These are phyloP conservation scores for Davidsoniella virescens DNA, from an alignment of 2,329 filamentous ascomycete genomes.

Conservation along the genomic window DNA sequence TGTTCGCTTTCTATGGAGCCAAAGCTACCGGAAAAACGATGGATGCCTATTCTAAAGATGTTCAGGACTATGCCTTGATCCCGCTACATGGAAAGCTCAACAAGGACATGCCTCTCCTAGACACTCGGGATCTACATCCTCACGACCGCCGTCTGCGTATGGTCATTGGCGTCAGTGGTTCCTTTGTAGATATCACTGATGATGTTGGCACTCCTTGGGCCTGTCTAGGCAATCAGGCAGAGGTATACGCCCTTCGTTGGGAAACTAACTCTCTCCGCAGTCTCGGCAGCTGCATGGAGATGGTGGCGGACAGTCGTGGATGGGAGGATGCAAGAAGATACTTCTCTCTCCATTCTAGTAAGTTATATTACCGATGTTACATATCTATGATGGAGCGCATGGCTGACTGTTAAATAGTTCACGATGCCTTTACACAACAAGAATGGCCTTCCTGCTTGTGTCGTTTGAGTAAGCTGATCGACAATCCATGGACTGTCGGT, in stretches of 20 bases:
- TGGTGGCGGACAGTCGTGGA: conserved; percentile 62
- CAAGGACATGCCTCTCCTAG: conserved; percentile 25
- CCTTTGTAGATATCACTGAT: conserved; percentile 56
- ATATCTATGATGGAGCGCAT: conserved; percentile 23
- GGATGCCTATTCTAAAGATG: conserved; percentile 71
- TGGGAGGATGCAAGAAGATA: conserved; percentile 52
- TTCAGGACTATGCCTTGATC: conserved; percentile 78
- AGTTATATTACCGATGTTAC: conserved; percentile 16
- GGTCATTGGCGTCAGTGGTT: conserved; percentile 71
- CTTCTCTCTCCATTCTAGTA: conserved; percentile 30
- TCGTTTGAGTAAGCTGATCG: conserved; percentile 57
- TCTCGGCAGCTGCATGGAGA: conserved; percentile 61
- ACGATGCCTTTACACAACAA: conserved; percentile 15
- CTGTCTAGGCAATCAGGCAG: conserved; percentile 53
- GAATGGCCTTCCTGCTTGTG: conserved; percentile 47
- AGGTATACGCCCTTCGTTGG: conserved; percentile 72
- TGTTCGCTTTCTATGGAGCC: conserved; percentile 85
- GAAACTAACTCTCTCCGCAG: conserved; percentile 64
- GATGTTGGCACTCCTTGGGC: conserved; percentile 59
- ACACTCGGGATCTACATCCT: conserved; percentile 34
- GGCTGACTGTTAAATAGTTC: conserved; percentile 24
- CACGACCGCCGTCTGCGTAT: conserved; percentile 57
- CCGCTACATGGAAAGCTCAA: conserved; percentile 41
- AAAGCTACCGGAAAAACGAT: conserved; percentile 74
- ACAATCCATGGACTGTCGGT: conserved; percentile 66